Evolutionary conservation across 441 rosid species (phyloP).

Genomic region (Hypseocharis bilobata): DNA sequence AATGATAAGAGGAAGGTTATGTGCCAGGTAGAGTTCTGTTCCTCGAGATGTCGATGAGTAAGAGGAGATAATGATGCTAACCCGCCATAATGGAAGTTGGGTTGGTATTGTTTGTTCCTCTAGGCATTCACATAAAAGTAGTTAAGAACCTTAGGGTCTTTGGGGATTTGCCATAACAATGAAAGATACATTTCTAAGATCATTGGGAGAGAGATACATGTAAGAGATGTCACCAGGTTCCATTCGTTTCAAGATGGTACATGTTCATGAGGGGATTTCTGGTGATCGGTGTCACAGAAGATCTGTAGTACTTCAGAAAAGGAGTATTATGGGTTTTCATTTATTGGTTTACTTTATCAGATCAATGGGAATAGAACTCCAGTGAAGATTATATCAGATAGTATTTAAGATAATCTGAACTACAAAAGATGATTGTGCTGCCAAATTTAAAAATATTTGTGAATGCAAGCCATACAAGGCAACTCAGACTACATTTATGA

Average conservation of each 20-base stretch:
- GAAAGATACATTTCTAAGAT: slow-evolving; percentile 78
- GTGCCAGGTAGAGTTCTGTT: slow-evolving; percentile 62
- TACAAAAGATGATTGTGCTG: too few species aligned
- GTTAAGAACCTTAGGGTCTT: slow-evolving; percentile 81
- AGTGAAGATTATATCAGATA: too few species aligned
- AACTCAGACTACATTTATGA: background rate
- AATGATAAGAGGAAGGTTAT: slow-evolving; percentile 62
- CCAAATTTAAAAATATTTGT: background rate
- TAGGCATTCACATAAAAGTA: slow-evolving; percentile 55
- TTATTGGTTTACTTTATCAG: too few species aligned
- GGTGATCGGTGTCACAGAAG: slow-evolving; percentile 40
- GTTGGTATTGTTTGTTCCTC: slow-evolving; percentile 56
- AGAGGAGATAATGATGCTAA: slow-evolving; percentile 71
- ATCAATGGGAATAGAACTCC: too few species aligned
- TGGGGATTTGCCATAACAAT: slow-evolving; percentile 75
- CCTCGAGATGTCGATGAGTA: slow-evolving; percentile 68
- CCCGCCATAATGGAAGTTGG: slow-evolving; percentile 85
- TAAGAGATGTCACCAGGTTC: slow-evolving; percentile 78
- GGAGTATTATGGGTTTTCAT: too few species aligned
- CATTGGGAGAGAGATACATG: slow-evolving; percentile 78
- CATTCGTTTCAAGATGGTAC: slow-evolving; percentile 78
- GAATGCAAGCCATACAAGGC: slow-evolving; percentile 8
- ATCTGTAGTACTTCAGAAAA: too few species aligned
- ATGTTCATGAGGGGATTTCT: slow-evolving; percentile 92
- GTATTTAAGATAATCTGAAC: too few species aligned